Evolutionary conservation across 305 asterid genomes (phyloP), one percentile per base, ranked within the genome.

Genomic region (Fraxinus albicans): DNA sequence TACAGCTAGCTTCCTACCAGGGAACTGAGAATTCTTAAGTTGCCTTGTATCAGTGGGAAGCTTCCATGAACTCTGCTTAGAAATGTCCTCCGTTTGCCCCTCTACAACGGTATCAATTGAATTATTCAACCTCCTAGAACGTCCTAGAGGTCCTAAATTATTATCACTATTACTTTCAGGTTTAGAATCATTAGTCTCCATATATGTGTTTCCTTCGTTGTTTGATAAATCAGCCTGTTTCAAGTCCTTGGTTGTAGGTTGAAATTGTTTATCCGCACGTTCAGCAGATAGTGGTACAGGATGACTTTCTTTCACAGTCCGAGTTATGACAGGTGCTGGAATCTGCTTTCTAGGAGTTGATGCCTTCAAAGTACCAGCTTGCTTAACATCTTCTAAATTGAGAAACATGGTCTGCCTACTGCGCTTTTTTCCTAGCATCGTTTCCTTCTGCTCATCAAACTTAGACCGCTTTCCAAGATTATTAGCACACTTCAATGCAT

Each of bases 341-440:
- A 95, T 97, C 89, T 94, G 99, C 85, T 97, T 91, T 85, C 91
- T 91, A 63, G 98, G 98, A 79, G 97, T 90, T 80, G 96, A 84
- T 86, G 93, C 90, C 91, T 95, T 97, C 67, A 89, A 55, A 55
- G 88, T 87, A 63, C 97, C 96, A 78, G 78, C 98, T 90, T 94
- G 98, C 87, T 96, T 94, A 79, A 95, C 92, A 88, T 97, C 99
- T 79, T 97, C 98, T 88, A 94, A 88, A 86, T 97, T 92, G 84
- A 95, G 92, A 86, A 95, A 91, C 98, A 97, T 92, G 77, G 99
- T 97, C 92, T 90, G 95, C 90, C 99, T 90, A 87, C 91, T 93
- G 34, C 99, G 97, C 87, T 93, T 95, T 83, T 95, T 97, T 81
- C 99, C 99, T 73, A 97, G 91, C 98, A 94, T 94, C 31, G 86